phyloP scores from a whole-genome alignment of 2,329 filamentous ascomycete genomes.

The Ramichloridium luteum region DNA sequence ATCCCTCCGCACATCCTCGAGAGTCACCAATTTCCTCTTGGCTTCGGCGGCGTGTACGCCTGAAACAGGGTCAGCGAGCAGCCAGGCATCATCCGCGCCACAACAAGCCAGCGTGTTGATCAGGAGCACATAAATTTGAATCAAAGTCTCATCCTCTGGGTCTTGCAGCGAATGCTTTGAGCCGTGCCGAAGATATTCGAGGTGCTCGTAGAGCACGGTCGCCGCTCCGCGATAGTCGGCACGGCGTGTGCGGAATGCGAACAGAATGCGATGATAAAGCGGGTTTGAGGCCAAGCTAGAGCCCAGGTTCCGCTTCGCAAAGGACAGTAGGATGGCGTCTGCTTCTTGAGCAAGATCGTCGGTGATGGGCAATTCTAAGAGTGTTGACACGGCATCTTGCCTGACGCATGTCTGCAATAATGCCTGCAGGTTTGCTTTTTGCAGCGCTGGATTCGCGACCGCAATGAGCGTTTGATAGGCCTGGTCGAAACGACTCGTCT shows the following conservation, averaged over 20 bases:
- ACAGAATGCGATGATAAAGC: constrained; percentile 79
- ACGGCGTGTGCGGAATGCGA: constrained; percentile 75
- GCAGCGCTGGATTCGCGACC: constrained; percentile 57
- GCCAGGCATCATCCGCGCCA: constrained; percentile 68
- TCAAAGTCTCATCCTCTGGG: constrained; percentile 43
- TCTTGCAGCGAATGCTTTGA: constrained; percentile 15
- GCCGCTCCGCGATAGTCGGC: constrained; percentile 74
- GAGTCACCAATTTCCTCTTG: constrained; percentile 67
- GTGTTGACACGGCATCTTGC: constrained; percentile 17
- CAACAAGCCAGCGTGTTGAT: constrained; percentile 90
- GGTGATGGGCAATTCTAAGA: constrained; percentile 68
- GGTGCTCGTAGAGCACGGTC: constrained; percentile 43
- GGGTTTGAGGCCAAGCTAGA: constrained; percentile 25
- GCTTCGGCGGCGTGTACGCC: constrained; percentile 24
- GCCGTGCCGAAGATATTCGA: constrained; percentile 35
- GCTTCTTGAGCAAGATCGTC: constrained; percentile 60
- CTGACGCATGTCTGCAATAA: constrained; percentile 40
- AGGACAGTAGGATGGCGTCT: constrained; percentile 62
- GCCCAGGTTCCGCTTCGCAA: constrained; percentile 52
- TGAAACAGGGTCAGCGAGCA: constrained; percentile 44
- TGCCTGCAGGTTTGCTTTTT: constrained; percentile 53
- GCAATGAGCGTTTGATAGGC: constrained; percentile 69
- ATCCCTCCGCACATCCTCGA: constrained; percentile 75
- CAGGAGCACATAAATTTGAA: constrained; percentile 71
- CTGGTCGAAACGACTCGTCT: constrained; percentile 66